A percentile compares a stretch with the other conserved stretches of the same genome.
These are phyloP conservation scores for Rubia balearica DNA, from an alignment of 305 asterid genomes.

Conservation along the genomic window DNA sequence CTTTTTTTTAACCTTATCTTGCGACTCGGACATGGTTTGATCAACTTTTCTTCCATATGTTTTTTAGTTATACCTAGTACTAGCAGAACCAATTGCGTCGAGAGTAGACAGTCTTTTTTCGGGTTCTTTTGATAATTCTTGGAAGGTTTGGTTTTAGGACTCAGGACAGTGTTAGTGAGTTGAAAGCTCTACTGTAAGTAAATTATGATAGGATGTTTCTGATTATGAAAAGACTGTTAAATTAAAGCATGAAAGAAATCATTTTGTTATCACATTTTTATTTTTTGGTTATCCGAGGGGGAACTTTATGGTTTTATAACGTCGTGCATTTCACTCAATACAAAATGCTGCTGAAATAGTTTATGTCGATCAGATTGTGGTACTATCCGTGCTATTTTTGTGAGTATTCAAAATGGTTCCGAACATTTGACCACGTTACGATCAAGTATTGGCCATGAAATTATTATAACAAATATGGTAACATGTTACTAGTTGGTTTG, in stretches of 20 bases:
- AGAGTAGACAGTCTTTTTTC: slow-evolving; percentile 4
- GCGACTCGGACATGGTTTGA: slow-evolving; percentile 5
- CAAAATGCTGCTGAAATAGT: not conserved
- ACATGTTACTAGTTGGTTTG: too few species aligned
- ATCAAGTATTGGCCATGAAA: too few species aligned
- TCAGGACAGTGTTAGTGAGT: slow-evolving; percentile 5
- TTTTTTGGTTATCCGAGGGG: not conserved
- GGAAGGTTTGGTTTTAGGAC: slow-evolving; percentile 5
- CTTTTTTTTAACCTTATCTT: not conserved
- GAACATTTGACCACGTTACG: not conserved
- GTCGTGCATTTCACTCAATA: not conserved
- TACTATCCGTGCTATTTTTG: too few species aligned
- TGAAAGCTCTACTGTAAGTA: slow-evolving; percentile 17
- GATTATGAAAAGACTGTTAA: slow-evolving; percentile 4
- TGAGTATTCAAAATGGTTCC: too few species aligned
- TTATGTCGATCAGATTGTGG: too few species aligned
- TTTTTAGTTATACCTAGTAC: slow-evolving; percentile 1
- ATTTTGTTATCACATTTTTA: not conserved
- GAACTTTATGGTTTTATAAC: not conserved
- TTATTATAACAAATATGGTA: too few species aligned
- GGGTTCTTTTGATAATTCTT: not conserved
- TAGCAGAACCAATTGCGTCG: slow-evolving; percentile 3
- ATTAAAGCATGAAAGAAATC: slow-evolving; percentile 8
- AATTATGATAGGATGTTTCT: slow-evolving; percentile 20
- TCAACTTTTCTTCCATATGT: not conserved